Evolutionary conservation across 2,329 filamentous ascomycete species (phyloP), one percentile per base, ranked within the genome.

Genomic region (Dactylellina parvicollis): DNA sequence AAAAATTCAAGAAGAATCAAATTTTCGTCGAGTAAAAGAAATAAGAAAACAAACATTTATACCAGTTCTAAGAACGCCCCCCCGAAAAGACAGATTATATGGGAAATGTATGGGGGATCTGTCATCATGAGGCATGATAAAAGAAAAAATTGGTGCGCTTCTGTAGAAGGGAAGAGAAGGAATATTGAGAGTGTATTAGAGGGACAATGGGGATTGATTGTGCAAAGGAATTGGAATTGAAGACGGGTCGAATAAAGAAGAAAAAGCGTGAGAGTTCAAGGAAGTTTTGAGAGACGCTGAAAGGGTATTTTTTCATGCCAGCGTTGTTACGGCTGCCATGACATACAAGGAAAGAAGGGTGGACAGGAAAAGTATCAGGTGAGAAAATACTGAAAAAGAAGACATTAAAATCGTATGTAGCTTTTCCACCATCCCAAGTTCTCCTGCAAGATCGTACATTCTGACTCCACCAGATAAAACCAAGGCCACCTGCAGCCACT

Each of bases 21-120:
- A 34, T 55, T 5, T 32, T 64, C 30, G 38, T 18, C 30, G 36
- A 12, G 7, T 57, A 44, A 34, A 10, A 44, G 24, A 65, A 46
- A 24, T 1, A 52, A 44, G 30, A 54, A 38, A 42, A 50, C 40
- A 52, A 18, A 65, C 55, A n/a, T 65, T 65, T 65, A 65, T 64
- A 65, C 67, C 67, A 34, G 30, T 72, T 72, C 67, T 72, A 72
- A 65, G 30, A 72, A 72, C 67, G 67, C 67, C 67, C 59, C 44
- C 59, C 54, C 42, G 30, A 65, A 54, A 62, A 47, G 56, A 62
- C 66, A 72, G 67, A 72, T 72, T 59, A 59, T 24, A 64, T 49
- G 46, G 22, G 46, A 60, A 47, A 64, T 69, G 28, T 52, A 55
- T 49, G 34, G 32, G 24, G 55, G 38, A 55, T 61, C 64, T 69